phyloP scores from a whole-genome alignment of 1,139 yeast species.

The Suhomyces terraborum region DNA sequence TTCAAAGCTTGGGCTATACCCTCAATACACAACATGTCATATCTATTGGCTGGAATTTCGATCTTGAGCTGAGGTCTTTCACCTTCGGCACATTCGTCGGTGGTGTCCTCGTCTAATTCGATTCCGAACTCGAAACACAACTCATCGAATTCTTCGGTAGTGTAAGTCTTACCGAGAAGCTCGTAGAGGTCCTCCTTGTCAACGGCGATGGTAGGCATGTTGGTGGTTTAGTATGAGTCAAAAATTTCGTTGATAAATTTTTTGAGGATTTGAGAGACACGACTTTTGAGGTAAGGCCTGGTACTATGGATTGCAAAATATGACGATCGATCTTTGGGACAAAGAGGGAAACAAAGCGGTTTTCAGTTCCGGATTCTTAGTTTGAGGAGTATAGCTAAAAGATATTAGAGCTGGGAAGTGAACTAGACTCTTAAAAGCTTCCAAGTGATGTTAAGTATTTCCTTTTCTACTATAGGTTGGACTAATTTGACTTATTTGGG shows the following conservation, averaged over 20 bases:
- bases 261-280: constrained; percentile 8
- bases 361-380: too few species aligned
- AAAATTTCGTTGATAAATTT: constrained; percentile 13
- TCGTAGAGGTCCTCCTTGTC: constrained; percentile 90
- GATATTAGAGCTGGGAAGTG: too few species aligned
- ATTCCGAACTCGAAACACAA: constrained; percentile 97
- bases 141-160: constrained; percentile 94
- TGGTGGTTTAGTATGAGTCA: constrained; percentile 16
- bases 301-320: constrained; percentile 4
- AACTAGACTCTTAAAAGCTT: too few species aligned
- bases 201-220: constrained; percentile 95
- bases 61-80: constrained; percentile 97
- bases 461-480: too few species aligned
- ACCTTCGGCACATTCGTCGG: constrained; percentile 71
- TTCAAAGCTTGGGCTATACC: constrained; percentile 96
- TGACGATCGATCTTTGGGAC: too few species aligned
- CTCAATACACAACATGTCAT: constrained; percentile 96
- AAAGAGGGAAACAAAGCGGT: too few species aligned
- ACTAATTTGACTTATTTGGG: too few species aligned
- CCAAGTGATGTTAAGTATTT: too few species aligned
- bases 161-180: constrained; percentile 74
- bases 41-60: constrained; percentile 97
- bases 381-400: too few species aligned
- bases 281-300: constrained; percentile 5
- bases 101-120: constrained; percentile 94